Evolutionary conservation across 169 alveolate species (phyloP), one percentile per base, ranked within the genome.

Genomic region (Eimeria sp.): DNA sequence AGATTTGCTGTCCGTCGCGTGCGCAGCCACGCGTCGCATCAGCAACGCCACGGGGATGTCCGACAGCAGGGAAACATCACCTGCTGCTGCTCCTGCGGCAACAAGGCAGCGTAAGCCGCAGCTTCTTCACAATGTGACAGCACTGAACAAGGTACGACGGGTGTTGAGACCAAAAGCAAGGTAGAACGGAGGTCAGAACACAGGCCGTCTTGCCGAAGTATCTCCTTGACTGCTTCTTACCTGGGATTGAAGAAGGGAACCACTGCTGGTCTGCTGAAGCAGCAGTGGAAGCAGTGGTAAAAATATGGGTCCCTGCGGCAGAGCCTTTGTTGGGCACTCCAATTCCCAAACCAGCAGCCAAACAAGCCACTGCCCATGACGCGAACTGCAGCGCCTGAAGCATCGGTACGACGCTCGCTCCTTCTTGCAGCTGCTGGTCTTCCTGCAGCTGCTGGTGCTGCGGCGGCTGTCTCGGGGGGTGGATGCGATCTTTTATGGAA

Each of bases 1-100:
- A 14, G 93, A 87, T n/a, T 64, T 87, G 83, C 93, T 87, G 82
- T 87, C 93, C 56, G 93, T 52, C 20, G 93, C 93, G 23, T 87
- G 93, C 78, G 93, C 93, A 62, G 93, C 93, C 37, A 87, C 93
- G 43, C 93, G 93, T n/a, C 62, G 82, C 93, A 87, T 87, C 64
- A 87, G 64, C 93, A 52, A 60, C 27, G 80, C 93, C 43, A 87
- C 83, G 83, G 83, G 82, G 33, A 64, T 83, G 33, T 43, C 66
- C 16, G 66, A 52, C 46, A 87, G 80, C 82, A 87, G 82, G 52
- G 93, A 60, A 6, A 60, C 62, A 40, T 43, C 64, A 54, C 64
- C 60, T 64, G 77, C 80, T 37, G 62, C 78, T 33, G 62, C 62
- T 33, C 58, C 91, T 46, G 72, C 46, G 33, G 78, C 37, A 85